Evolutionary conservation across 768 basidiomycete genomes (phyloP), one percentile per base, ranked within the genome.

Genomic region (Tephrocybe rancida): DNA sequence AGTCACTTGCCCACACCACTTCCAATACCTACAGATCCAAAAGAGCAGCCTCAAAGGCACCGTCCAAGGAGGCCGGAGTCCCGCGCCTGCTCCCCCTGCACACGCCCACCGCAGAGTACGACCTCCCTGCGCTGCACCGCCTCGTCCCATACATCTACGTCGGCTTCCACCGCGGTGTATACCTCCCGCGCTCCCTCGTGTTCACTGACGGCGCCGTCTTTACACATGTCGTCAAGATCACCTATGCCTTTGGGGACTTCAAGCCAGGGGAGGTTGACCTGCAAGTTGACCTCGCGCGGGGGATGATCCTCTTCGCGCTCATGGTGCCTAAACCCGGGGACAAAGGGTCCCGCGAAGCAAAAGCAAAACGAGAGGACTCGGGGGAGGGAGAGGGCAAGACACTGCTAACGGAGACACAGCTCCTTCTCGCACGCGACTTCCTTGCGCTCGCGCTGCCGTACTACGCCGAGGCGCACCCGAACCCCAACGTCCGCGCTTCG

Each of bases 351-450:
- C n/a, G n/a, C n/a, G n/a, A n/a, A n/a, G n/a, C n/a, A n/a, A n/a
- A n/a, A 8, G 50, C 41, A 25, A 48, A 13, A 18, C 18, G 46
- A 14, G 5, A 13, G 29, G 29, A 30, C 29, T 30, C 41, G 49
- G 38, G 43, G 46, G 18, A 30, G 54, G 45, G 26, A 21, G 22
- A 50, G 18, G 46, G 16, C 42, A 55, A 35, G 18, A 58, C 63
- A 16, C 35, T 16, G 1, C 44, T 79, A 3, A 69, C 58, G 21
- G 60, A 64, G 53, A 38, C 59, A 0, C 74, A 80, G 54, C 67
- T 80, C 3, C 57, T 70, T 25, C 65, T 66, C 1, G 76, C 72
- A 7, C 69, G 79, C 22, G 78, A 80, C 55, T 78, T 79, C 58
- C 61, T 81, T 30, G 68, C 67, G 5, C 60, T 77, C 7, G 70